Evolutionary conservation across 2,329 filamentous ascomycete species (phyloP).

Genomic region (Colletotrichum nymphaeae): DNA sequence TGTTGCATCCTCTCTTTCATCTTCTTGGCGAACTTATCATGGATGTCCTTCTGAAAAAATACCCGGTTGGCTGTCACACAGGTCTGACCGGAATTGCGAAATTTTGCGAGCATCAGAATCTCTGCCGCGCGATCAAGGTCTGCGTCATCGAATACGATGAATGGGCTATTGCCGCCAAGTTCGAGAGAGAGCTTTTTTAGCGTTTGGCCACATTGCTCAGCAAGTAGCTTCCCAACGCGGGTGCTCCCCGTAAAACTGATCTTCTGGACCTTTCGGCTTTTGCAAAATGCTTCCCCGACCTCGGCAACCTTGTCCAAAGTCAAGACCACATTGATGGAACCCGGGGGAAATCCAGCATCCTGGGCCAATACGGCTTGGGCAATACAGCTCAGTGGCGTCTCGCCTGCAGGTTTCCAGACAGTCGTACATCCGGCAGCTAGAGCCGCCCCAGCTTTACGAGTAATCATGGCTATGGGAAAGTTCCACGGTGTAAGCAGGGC

Average conservation of each 20-base stretch:
- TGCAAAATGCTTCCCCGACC: constrained; percentile 73
- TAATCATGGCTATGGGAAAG: constrained; percentile 59
- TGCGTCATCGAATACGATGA: constrained; percentile 74
- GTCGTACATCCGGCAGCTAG: constrained; percentile 74
- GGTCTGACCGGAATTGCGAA: constrained; percentile 72
- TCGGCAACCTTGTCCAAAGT: constrained; percentile 51
- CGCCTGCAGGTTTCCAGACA: constrained; percentile 74
- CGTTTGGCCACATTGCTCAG: constrained; percentile 76
- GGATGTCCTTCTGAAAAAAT: constrained; percentile 69
- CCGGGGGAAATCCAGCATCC: constrained; percentile 81
- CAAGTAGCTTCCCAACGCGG: constrained; percentile 76
- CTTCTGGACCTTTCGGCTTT: constrained; percentile 79
- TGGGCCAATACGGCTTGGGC: constrained; percentile 75
- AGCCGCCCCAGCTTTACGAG: constrained; percentile 82
- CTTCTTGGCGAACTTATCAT: constrained; percentile 71
- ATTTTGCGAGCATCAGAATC: constrained; percentile 60
- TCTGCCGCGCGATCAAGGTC: constrained; percentile 77
- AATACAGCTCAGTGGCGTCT: constrained; percentile 73
- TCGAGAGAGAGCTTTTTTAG: constrained; percentile 76
- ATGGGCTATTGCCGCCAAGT: constrained; percentile 74
- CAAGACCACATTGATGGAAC: constrained; percentile 81
- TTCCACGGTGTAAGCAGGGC: constrained; percentile 84
- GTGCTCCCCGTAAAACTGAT: constrained; percentile 85
- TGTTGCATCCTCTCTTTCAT: constrained; percentile 70
- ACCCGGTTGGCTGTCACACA: constrained; percentile 75